phyloP scores from a whole-genome alignment of 2,329 filamentous ascomycete genomes.

The Hypoxylon sp. region DNA sequence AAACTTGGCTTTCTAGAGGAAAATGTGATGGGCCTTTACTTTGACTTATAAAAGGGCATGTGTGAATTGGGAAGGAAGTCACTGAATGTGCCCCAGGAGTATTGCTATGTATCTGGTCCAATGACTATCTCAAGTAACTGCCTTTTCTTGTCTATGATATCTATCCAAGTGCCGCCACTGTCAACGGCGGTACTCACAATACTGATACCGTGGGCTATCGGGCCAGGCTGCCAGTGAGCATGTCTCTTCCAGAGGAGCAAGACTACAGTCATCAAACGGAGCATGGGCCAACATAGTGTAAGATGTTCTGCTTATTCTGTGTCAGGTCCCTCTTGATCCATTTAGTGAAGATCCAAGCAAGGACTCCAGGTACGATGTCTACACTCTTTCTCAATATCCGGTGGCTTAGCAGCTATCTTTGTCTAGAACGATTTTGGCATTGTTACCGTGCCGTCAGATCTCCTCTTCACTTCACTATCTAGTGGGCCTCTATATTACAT shows the following conservation, averaged over 20 bases:
- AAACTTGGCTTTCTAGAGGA: slow-evolving; percentile 1
- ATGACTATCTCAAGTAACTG: not conserved
- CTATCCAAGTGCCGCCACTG: not conserved
- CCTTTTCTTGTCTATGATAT: slow-evolving; percentile 1
- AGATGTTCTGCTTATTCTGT: not conserved
- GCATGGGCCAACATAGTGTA: not conserved
- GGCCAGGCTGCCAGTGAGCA: not conserved
- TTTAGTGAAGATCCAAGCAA: slow-evolving; percentile 11
- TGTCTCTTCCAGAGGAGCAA: not conserved
- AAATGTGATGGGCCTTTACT: not conserved
- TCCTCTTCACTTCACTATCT: not conserved
- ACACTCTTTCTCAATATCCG: not conserved
- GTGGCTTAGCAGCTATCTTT: slow-evolving; percentile 34
- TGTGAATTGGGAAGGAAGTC: slow-evolving; percentile 6
- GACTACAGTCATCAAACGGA: not conserved
- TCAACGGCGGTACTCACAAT: not conserved
- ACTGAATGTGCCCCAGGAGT: slow-evolving; percentile 17
- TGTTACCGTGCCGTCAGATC: slow-evolving; percentile 19
- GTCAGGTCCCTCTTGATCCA: not conserved
- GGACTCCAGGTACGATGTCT: not conserved
- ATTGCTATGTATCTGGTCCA: slow-evolving; percentile 15
- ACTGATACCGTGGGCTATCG: not conserved
- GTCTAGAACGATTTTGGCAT: slow-evolving; percentile 5
- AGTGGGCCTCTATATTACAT: slow-evolving; percentile 10
- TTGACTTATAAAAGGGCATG: slow-evolving; percentile 4